These are phyloP conservation scores for Fereydounia khargensis DNA, from an alignment of 1,284 basidiomycete species.

Conservation along the genomic window DNA sequence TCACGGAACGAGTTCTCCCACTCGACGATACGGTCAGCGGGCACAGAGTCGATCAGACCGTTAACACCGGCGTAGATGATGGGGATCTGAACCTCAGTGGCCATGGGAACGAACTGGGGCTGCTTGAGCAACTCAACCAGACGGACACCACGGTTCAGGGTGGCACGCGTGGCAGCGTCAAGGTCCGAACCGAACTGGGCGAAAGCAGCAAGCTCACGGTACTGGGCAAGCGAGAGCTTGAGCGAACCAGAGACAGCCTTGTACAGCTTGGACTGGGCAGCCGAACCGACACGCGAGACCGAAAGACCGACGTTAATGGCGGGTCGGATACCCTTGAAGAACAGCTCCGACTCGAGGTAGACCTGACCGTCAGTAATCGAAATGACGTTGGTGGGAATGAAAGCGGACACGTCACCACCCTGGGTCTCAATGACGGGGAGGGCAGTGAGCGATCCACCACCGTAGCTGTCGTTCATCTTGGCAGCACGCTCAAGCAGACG, in stretches of 20 bases:
- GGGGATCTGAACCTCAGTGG: constrained; percentile 94
- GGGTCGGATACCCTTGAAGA: constrained; percentile 99
- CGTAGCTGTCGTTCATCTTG: constrained; percentile 98
- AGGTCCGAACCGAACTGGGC: constrained; percentile 99
- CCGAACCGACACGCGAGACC: constrained; percentile 98
- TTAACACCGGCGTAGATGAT: constrained; percentile 99
- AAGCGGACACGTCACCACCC: constrained; percentile 98
- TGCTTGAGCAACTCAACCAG: constrained; percentile 98
- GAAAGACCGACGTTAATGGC: constrained; percentile 99
- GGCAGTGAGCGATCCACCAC: constrained; percentile 95
- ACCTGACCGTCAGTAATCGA: constrained; percentile 57
- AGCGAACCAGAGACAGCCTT: constrained; percentile 99
- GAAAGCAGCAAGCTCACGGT: constrained; percentile 99
- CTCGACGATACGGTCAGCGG: constrained; percentile 87
- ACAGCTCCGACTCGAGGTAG: constrained; percentile 64
- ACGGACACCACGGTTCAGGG: constrained; percentile 94
- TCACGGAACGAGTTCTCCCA: constrained; percentile 90
- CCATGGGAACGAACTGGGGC: constrained; percentile 74
- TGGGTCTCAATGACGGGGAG: constrained; percentile 99
- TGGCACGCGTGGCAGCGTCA: constrained; percentile 81
- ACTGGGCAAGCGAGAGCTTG: constrained; percentile 98
- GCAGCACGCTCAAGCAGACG: constrained; percentile 99
- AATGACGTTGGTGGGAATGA: constrained; percentile 59
- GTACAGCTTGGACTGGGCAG: constrained; percentile 82
- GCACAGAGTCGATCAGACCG: constrained; percentile 70